A percentile compares a stretch with the other conserved stretches of the same genome.
Evolutionary conservation across 1,284 basidiomycete genomes (phyloP).

Genomic region (Chiua sp.): DNA sequence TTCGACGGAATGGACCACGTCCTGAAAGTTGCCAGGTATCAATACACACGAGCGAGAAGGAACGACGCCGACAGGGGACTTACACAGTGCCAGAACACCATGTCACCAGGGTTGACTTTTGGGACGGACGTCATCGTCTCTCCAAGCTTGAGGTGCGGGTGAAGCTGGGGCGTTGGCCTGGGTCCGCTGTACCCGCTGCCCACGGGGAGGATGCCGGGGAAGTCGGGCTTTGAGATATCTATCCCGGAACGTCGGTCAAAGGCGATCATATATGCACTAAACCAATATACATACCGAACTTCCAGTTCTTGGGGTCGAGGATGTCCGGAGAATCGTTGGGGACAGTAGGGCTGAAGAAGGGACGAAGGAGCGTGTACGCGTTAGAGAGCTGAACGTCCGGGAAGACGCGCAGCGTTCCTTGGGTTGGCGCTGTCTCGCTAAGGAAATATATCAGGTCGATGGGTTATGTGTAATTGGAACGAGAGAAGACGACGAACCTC

Average conservation of each 20-base stretch:
- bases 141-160: constrained; percentile 74
- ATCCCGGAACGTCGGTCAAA: neutral
- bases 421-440: constrained; percentile 71
- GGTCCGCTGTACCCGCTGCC: constrained; percentile 58
- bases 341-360: constrained; percentile 74
- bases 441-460: neutral
- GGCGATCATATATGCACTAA: neutral
- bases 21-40: constrained; percentile 37
- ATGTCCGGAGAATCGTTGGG: constrained; percentile 46
- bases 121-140: constrained; percentile 80
- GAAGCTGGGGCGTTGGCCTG: constrained; percentile 52
- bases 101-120: constrained; percentile 78
- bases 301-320: constrained; percentile 71
- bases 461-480: neutral
- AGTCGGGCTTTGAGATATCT: constrained; percentile 63
- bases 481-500: constrained; percentile 44
- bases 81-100: constrained; percentile 87
- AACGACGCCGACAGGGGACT: constrained; percentile 11
- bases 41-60: neutral
- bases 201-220: constrained; percentile 57
- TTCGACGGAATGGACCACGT: constrained; percentile 85
- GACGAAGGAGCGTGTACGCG: constrained; percentile 82
- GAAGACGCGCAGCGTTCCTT: constrained; percentile 84
- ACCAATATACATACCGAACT: constrained; percentile 55
- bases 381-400: constrained; percentile 77